Evolutionary conservation across 2,329 filamentous ascomycete species (phyloP).

Genomic region (Daldinia sp.): DNA sequence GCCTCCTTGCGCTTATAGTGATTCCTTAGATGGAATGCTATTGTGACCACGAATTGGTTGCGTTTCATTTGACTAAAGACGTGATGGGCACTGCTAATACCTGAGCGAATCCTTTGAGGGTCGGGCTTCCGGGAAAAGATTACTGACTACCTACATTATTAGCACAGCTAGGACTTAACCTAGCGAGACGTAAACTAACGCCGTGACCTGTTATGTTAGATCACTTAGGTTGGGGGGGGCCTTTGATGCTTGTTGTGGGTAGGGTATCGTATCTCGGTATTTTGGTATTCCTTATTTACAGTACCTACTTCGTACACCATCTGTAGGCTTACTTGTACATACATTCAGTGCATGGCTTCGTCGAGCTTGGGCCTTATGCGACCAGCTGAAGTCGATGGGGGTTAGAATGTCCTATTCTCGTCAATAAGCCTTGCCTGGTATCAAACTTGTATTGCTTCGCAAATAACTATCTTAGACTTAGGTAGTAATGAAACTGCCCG

Average conservation of each 20-base stretch:
- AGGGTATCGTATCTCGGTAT: constrained; percentile 6
- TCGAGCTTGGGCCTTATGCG: neutral
- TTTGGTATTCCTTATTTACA: neutral
- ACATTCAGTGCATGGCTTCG: no score
- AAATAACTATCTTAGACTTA: no score
- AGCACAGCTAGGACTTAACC: constrained; percentile 28
- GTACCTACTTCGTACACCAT: no score
- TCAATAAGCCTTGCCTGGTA: constrained; percentile 26
- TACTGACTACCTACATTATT: constrained; percentile 15
- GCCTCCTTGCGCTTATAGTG: constrained; percentile 26
- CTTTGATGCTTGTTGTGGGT: constrained; percentile 15
- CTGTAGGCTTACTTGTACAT: no score
- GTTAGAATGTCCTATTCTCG: constrained; percentile 10
- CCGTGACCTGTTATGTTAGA: constrained; percentile 17
- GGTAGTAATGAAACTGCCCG: constrained; percentile 3
- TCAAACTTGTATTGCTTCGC: constrained; percentile 27
- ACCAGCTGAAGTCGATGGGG: constrained; percentile 27
- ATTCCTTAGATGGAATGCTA: constrained; percentile 24
- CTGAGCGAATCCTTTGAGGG: constrained; percentile 28
- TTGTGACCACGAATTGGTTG: constrained; percentile 32
- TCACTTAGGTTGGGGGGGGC: neutral
- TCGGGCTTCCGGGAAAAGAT: constrained; percentile 16
- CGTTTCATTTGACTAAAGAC: constrained; percentile 33
- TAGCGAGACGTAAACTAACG: constrained; percentile 30
- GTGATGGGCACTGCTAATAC: constrained; percentile 26